phyloP scores from a whole-genome alignment of 139 green algal genomes.

The Choricystis sp. region DNA sequence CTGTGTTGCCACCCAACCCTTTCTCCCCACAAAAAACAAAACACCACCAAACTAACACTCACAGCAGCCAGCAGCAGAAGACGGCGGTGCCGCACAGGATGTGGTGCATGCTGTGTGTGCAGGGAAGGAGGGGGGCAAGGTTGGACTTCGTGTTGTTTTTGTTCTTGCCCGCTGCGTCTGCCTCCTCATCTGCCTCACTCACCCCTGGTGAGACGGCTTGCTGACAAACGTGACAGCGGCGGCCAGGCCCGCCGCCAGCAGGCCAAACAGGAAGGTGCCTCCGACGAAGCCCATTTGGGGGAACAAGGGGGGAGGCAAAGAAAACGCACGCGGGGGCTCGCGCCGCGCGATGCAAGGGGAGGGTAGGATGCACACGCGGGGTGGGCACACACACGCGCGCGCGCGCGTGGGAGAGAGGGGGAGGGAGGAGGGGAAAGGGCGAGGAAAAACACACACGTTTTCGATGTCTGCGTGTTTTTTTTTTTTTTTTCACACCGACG shows the following conservation, averaged over 20 bases:
- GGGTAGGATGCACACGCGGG: too few relatives aligned
- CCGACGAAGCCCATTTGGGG: conserved; percentile 22
- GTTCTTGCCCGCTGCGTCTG: background rate
- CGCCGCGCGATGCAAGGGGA: too few relatives aligned
- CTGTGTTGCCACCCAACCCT: background rate
- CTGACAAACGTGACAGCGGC: conserved; percentile 6
- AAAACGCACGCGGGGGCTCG: too few relatives aligned
- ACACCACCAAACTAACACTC: conserved; percentile 1
- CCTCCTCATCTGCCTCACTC: background rate
- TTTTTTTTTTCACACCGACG: too few relatives aligned
- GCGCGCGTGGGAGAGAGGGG: too few relatives aligned
- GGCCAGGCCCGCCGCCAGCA: conserved; percentile 16
- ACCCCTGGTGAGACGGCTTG: background rate
- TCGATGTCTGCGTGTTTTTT: too few relatives aligned
- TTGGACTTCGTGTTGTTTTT: conserved; percentile 1
- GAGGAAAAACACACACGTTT: too few relatives aligned
- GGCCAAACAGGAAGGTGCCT: conserved; percentile 15
- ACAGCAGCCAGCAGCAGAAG: conserved; percentile 42
- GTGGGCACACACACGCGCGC: too few relatives aligned
- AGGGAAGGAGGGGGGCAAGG: background rate
- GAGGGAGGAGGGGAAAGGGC: too few relatives aligned
- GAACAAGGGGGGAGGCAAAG: too few relatives aligned
- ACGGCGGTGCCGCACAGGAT: conserved; percentile 25
- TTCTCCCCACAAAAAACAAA: background rate
- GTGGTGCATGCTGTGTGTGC: conserved; percentile 20